Base-by-base conservation (phyloP, 257 asterid genomes). In the Capsicum rhomboideum region DNA sequence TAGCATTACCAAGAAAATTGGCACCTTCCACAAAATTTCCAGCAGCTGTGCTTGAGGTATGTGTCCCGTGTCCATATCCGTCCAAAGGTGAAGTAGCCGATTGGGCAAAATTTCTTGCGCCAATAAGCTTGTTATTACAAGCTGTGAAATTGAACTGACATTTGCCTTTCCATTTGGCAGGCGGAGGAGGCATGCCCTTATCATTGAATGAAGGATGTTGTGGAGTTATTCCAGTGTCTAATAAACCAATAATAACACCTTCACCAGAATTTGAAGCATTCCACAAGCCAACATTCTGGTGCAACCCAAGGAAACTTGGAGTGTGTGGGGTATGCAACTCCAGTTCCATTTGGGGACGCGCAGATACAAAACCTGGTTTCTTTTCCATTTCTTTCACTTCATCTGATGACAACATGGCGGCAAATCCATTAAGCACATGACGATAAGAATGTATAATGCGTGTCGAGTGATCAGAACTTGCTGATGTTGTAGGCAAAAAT, bases 31-130 rank as follows among this genome's bases (percentile, higher is more conserved):
- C 85, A 28, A 85, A 80, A 42, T 85, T 85, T 20, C 87, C 87
- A 17, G 84, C 87, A 4, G 87, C 84, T 10, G 87, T 85, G 46
- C 87, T 85, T 5, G 87, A 55, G 12, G 84, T 80, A 59, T 85
- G 84, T 12, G 84, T 82, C 5, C 85, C 85, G 4, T 85, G 88
- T 68, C 88, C 85, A 14, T 6, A 17, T 9, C 12, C 10, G 4
- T 63, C 42, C 2, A 28, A 28, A 26, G 71, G 71, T 63, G 42
- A 63, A 2, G 10, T 55, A 18, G 23, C 4, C 3, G 23, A 18
- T 6, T 55, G 1, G 3, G 3, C 69, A 63, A 63, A 63, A 5
- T 13, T 28, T 28, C 71, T 29, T 26, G 71, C 71, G 0, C 18
- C 58, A 63, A 63, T 63, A 63, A 63, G 71, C 71, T 63, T 63